Evolutionary conservation across 371 early-diverging fungal genomes (phyloP).

Genomic region (Thermomucor indicae-seudaticae): DNA sequence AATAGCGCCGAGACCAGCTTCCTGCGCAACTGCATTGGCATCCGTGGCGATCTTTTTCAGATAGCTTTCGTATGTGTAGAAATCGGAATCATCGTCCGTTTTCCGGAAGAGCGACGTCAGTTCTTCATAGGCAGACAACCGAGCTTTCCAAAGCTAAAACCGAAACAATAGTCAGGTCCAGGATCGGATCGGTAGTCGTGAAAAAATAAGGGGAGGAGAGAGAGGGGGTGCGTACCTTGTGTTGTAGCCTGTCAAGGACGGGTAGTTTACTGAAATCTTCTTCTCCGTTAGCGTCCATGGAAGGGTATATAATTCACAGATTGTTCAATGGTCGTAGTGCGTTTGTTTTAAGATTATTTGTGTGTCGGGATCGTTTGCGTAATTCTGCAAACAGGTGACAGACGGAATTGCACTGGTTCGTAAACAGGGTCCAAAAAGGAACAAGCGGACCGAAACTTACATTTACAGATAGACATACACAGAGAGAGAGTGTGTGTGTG

Average conservation of each 20-base stretch:
- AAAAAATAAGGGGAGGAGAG: constrained; percentile 5
- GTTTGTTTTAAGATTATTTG: too few species aligned
- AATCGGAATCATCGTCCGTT: constrained; percentile 63
- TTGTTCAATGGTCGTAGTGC: too few species aligned
- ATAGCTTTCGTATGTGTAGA: constrained; percentile 61
- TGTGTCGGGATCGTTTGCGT: too few species aligned
- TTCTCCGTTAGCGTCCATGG: constrained; percentile 33
- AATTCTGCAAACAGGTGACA: too few species aligned
- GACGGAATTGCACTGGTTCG: too few species aligned
- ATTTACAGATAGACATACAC: too few species aligned
- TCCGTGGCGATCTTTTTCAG: constrained; percentile 83
- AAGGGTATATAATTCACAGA: too few species aligned
- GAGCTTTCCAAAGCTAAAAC: constrained; percentile 90
- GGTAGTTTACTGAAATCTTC: constrained; percentile 71
- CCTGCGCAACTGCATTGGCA: constrained; percentile 90
- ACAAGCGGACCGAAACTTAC: too few species aligned
- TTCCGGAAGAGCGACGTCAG: constrained; percentile 65
- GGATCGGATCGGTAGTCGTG: not conserved
- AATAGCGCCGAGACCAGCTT: constrained; percentile 76
- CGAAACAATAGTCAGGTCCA: not conserved
- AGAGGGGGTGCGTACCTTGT: constrained; percentile 54
- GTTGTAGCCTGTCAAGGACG: constrained; percentile 60
- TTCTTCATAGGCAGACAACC: constrained; percentile 84
- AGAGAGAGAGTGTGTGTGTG: too few species aligned
- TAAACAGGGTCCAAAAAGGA: too few species aligned